Percentiles rank a stretch among this genome's conserved stretches.
Conservation (phyloP, 73 alveolate genomes). For the Loxodes magnus region DNA sequence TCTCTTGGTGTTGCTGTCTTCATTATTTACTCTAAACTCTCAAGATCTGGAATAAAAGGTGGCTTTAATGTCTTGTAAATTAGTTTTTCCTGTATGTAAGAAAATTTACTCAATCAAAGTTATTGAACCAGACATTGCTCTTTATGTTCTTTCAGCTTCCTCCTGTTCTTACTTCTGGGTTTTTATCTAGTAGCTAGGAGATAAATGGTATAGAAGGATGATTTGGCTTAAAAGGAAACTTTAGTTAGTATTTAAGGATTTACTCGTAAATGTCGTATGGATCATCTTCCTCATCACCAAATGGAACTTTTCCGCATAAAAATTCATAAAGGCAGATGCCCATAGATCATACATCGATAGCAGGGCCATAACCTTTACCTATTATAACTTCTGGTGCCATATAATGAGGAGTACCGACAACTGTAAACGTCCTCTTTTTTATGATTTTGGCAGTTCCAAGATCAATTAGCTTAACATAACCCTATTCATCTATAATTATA, state of each 20-base stretch:
- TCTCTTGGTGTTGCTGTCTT: no score
- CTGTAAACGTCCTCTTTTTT: constrained; percentile 46
- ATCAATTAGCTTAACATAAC: no score
- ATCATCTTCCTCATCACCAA: constrained; percentile 11
- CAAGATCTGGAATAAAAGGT: no score
- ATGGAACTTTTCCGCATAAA: constrained; percentile 12
- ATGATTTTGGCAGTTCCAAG: no score
- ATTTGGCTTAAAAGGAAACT: constrained; percentile 3
- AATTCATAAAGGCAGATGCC: no score
- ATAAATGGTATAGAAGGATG: neutral
- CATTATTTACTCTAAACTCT: no score
- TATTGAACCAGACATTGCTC: neutral
- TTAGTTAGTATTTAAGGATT: neutral
- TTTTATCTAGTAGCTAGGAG: neutral
- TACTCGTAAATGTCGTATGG: constrained; percentile 7
- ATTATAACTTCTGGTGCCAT: constrained; percentile 26
- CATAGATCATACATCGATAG: no score
- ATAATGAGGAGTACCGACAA: constrained; percentile 32
- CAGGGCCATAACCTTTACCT: constrained; percentile 25
- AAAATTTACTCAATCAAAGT: constrained; percentile 5
- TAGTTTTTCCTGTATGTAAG: neutral
- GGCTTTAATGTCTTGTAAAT: no score
- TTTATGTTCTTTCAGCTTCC: constrained; percentile 2
- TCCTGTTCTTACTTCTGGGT: constrained; percentile 7
- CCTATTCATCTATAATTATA: no score